Evolutionary conservation across 2,329 filamentous ascomycete genomes (phyloP).

Genomic region (Verticillium zaregamsianum): DNA sequence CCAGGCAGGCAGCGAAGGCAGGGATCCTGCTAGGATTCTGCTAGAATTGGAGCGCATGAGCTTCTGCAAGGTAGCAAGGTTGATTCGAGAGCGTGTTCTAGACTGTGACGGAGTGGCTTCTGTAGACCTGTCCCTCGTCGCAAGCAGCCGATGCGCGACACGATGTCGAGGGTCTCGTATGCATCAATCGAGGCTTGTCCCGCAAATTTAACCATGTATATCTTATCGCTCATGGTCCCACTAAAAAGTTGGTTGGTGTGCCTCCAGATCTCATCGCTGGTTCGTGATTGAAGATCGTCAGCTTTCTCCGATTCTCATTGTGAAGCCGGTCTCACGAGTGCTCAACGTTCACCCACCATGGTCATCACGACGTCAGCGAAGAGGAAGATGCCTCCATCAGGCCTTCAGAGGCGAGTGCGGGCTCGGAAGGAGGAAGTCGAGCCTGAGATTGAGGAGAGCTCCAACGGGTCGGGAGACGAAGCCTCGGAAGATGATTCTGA

Average conservation of each 20-base stretch:
- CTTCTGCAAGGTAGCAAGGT: neutral
- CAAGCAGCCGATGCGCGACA: neutral
- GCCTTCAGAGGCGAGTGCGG: conserved; percentile 34
- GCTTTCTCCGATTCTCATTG: neutral
- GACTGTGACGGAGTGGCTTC: neutral
- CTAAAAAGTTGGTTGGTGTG: conserved; percentile 13
- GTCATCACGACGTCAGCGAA: conserved; percentile 4
- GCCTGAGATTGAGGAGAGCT: conserved; percentile 29
- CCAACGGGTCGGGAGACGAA: conserved; percentile 16
- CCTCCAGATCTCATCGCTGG: neutral
- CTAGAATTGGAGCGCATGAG: neutral
- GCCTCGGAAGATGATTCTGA: conserved; percentile 26
- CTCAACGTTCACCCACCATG: neutral
- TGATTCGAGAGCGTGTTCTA: neutral
- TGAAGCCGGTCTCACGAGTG: neutral
- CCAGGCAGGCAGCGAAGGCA: neutral
- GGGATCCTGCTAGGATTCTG: neutral
- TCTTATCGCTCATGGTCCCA: conserved; percentile 8
- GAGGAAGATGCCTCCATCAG: conserved; percentile 9
- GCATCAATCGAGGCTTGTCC: neutral
- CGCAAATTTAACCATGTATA: neutral
- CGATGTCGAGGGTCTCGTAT: neutral
- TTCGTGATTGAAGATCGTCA: neutral
- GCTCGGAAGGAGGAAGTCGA: conserved; percentile 25
- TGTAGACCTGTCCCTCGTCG: neutral